Percentiles rank a stretch among this genome's conserved stretches.
phyloP scores from a whole-genome alignment of 2,329 filamentous ascomycete genomes.

The Apiospora hydei region DNA sequence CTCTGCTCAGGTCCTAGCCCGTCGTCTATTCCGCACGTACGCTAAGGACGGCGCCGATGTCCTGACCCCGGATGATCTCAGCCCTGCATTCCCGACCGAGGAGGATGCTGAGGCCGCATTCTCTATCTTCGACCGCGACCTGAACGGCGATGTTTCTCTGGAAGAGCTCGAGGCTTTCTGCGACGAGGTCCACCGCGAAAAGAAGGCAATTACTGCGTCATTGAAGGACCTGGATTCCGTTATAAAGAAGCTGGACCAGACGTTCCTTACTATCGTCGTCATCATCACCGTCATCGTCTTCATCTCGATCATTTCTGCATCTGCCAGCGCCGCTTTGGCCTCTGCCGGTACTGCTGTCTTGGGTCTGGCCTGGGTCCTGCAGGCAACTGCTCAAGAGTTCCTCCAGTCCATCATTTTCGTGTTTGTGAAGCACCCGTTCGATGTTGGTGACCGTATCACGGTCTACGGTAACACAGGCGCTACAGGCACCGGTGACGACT shows the following conservation, averaged over 20 bases:
- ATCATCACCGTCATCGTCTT: slow-evolving; percentile 86
- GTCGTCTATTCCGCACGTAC: slow-evolving; percentile 88
- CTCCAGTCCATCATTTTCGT: slow-evolving; percentile 94
- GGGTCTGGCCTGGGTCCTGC: slow-evolving; percentile 90
- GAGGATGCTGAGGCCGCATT: slow-evolving; percentile 93
- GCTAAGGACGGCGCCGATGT: slow-evolving; percentile 77
- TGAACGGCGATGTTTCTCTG: slow-evolving; percentile 96
- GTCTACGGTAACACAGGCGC: slow-evolving; percentile 90
- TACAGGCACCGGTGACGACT: slow-evolving; percentile 83
- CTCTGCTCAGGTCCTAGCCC: slow-evolving; percentile 83
- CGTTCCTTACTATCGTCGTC: slow-evolving; percentile 86
- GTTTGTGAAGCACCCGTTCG: slow-evolving; percentile 96
- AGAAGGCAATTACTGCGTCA: slow-evolving; percentile 93
- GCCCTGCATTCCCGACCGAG: slow-evolving; percentile 77
- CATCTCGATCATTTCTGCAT: slow-evolving; percentile 86
- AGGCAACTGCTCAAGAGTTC: slow-evolving; percentile 92
- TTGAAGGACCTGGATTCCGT: slow-evolving; percentile 95
- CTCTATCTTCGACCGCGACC: slow-evolving; percentile 91
- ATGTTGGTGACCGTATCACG: slow-evolving; percentile 91
- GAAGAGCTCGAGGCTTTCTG: slow-evolving; percentile 93
- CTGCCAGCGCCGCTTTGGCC: slow-evolving; percentile 88
- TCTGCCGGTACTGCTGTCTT: slow-evolving; percentile 88
- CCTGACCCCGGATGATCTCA: slow-evolving; percentile 79
- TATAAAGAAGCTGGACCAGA: slow-evolving; percentile 85
- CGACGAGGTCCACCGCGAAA: slow-evolving; percentile 92